These are phyloP conservation scores for Ophiostoma montium DNA, from an alignment of 2,329 filamentous ascomycete species.

Conservation along the genomic window DNA sequence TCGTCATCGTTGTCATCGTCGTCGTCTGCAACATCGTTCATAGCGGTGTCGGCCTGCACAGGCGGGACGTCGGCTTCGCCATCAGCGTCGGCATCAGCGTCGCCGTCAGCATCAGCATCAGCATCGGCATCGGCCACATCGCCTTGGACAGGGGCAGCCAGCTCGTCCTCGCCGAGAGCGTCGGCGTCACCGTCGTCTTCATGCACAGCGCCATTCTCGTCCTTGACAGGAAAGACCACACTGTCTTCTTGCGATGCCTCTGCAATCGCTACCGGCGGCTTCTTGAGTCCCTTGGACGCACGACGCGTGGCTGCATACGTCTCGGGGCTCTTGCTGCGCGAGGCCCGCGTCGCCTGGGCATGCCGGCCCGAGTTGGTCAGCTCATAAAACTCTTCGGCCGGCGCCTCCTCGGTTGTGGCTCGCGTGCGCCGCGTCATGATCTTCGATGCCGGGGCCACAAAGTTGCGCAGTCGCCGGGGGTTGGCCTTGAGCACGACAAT, in stretches of 20 bases:
- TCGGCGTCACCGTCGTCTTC: slow-evolving; percentile 20
- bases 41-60: not conserved
- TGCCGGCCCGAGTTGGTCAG: slow-evolving; percentile 48
- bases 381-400: slow-evolving; percentile 40
- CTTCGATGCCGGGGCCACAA: slow-evolving; percentile 3
- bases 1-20: slow-evolving; percentile 21
- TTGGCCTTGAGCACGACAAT: slow-evolving; percentile 19
- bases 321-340: slow-evolving; percentile 45
- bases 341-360: slow-evolving; percentile 30
- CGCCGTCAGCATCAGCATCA: slow-evolving; percentile 15
- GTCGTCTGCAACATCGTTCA: slow-evolving; percentile 14
- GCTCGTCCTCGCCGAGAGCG: slow-evolving; percentile 16
- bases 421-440: slow-evolving; percentile 33
- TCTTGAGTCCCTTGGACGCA: slow-evolving; percentile 36
- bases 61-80: not conserved
- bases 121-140: slow-evolving; percentile 2
- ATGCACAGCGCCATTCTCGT: slow-evolving; percentile 6
- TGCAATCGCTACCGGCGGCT: slow-evolving; percentile 29
- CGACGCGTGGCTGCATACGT: slow-evolving; percentile 31
- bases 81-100: slow-evolving; percentile 16
- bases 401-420: slow-evolving; percentile 39
- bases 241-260: slow-evolving; percentile 36
- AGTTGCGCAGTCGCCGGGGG: slow-evolving; percentile 8
- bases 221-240: slow-evolving; percentile 10
- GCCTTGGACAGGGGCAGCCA: slow-evolving; percentile 4